A percentile compares a stretch with the other conserved stretches of the same genome.
These are phyloP conservation scores for Maudiozyma serrabonitensis DNA, from an alignment of 805 yeast genomes.

Conservation along the genomic window DNA sequence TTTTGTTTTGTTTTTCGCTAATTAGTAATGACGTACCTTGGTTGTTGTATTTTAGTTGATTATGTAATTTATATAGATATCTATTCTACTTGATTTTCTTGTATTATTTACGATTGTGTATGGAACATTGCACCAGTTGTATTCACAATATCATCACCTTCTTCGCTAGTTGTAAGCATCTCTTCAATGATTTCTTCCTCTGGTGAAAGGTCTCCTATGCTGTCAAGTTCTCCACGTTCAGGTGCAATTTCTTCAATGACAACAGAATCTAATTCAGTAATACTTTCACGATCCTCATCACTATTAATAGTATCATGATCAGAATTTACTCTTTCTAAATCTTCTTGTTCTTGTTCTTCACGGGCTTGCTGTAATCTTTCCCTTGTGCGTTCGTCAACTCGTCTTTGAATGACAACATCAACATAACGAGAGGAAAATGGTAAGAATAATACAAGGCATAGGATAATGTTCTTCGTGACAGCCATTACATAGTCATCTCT, in stretches of 20 bases:
- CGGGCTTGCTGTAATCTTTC: not conserved
- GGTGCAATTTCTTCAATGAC: not conserved
- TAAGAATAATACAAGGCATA: slow-evolving; percentile 16
- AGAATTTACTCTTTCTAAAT: not conserved
- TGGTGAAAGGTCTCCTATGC: not conserved
- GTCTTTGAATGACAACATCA: slow-evolving; percentile 5
- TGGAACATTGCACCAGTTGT: not conserved
- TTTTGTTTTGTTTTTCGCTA: too few relatives aligned
- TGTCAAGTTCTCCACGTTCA: not conserved
- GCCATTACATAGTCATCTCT: slow-evolving; percentile 11
- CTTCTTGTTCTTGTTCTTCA: not conserved
- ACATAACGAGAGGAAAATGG: slow-evolving; percentile 13
- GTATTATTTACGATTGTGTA: not conserved
- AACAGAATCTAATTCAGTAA: not conserved
- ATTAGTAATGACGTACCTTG: too few relatives aligned
- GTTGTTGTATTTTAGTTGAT: not conserved
- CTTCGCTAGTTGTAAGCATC: not conserved
- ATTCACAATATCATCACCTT: not conserved
- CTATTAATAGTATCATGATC: not conserved
- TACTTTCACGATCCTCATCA: not conserved
- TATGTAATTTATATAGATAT: not conserved
- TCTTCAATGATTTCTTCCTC: not conserved
- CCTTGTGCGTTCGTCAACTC: slow-evolving; percentile 1
- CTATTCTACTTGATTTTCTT: not conserved
- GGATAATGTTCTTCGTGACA: slow-evolving; percentile 14